A percentile compares a stretch with the other conserved stretches of the same genome.
Evolutionary conservation across 139 green algal genomes (phyloP).

Genomic region (Zygnema circumcarinatum): DNA sequence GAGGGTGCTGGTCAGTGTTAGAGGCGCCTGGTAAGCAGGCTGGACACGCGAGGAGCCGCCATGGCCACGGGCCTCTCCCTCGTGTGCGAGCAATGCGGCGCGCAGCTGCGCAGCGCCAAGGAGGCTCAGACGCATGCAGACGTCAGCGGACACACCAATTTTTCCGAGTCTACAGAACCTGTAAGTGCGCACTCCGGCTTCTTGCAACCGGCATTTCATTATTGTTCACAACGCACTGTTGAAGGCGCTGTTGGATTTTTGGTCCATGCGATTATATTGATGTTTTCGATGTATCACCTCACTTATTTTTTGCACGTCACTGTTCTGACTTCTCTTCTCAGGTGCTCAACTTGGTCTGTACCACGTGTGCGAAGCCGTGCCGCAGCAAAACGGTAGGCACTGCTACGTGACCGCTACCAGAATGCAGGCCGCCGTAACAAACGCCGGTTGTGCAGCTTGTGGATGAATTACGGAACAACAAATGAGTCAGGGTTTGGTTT

Average conservation of each 20-base stretch:
- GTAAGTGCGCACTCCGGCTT: constrained; percentile 30
- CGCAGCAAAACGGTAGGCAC: constrained; percentile 65
- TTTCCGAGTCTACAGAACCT: constrained; percentile 80
- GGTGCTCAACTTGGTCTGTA: constrained; percentile 71
- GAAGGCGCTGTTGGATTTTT: not conserved
- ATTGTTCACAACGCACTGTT: not conserved
- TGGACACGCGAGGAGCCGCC: too few species aligned
- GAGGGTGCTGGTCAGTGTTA: too few species aligned
- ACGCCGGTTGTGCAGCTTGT: too few species aligned
- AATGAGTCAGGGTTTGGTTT: too few species aligned
- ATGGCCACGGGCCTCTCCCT: constrained; percentile 45
- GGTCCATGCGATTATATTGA: not conserved
- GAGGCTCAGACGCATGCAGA: constrained; percentile 81
- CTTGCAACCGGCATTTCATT: not conserved
- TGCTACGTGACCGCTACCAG: too few species aligned
- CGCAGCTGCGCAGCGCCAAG: constrained; percentile 63
- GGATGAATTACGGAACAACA: too few species aligned
- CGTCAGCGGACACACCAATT: constrained; percentile 77
- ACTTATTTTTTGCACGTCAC: too few species aligned
- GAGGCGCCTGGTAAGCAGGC: too few species aligned
- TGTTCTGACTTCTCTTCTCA: too few species aligned
- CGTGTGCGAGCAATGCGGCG: constrained; percentile 55
- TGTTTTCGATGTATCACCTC: too few species aligned
- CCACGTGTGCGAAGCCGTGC: constrained; percentile 83
- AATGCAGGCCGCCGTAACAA: too few species aligned